These are phyloP conservation scores for Colletotrichum karsti DNA, from an alignment of 2,329 filamentous ascomycete genomes.

Conservation along the genomic window DNA sequence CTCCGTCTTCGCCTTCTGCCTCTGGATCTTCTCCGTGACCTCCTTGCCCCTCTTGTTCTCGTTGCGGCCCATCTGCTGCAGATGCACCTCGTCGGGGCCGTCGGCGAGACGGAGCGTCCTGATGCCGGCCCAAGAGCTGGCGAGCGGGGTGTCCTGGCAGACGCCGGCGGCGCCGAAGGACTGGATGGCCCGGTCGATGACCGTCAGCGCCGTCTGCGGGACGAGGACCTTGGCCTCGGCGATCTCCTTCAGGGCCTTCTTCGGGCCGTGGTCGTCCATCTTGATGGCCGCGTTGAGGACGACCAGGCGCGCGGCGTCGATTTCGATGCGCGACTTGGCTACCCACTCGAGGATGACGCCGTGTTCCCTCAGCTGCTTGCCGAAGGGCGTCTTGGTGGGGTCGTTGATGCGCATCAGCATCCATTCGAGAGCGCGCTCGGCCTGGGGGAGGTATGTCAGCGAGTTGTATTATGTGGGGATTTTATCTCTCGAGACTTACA, in stretches of 20 bases:
- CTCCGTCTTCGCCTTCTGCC: slow-evolving; percentile 71
- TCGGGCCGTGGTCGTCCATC: slow-evolving; percentile 90
- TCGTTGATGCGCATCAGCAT: slow-evolving; percentile 96
- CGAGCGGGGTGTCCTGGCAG: slow-evolving; percentile 92
- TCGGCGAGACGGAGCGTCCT: slow-evolving; percentile 88
- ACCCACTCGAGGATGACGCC: slow-evolving; percentile 97
- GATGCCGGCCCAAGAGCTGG: slow-evolving; percentile 81
- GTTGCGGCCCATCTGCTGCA: slow-evolving; percentile 81
- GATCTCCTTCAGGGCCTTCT: slow-evolving; percentile 91
- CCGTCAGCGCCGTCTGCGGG: slow-evolving; percentile 80
- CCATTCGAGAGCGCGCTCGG: slow-evolving; percentile 93
- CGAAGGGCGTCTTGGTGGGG: slow-evolving; percentile 88
- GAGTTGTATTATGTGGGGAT: background rate
- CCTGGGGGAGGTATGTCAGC: slow-evolving; percentile 46
- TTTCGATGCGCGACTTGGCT: slow-evolving; percentile 90
- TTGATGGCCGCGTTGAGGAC: slow-evolving; percentile 95
- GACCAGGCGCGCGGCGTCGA: slow-evolving; percentile 87
- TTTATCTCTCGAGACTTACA: slow-evolving; percentile 50
- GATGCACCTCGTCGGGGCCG: slow-evolving; percentile 95
- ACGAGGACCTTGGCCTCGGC: slow-evolving; percentile 94
- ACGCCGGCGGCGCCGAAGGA: slow-evolving; percentile 91
- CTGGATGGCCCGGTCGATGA: slow-evolving; percentile 96
- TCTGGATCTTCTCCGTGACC: slow-evolving; percentile 68
- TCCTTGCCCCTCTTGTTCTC: slow-evolving; percentile 77
- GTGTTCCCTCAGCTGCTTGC: slow-evolving; percentile 85